These are phyloP conservation scores for Silene coronaria DNA, from an alignment of 179 eudicot genomes.

Conservation along the genomic window DNA sequence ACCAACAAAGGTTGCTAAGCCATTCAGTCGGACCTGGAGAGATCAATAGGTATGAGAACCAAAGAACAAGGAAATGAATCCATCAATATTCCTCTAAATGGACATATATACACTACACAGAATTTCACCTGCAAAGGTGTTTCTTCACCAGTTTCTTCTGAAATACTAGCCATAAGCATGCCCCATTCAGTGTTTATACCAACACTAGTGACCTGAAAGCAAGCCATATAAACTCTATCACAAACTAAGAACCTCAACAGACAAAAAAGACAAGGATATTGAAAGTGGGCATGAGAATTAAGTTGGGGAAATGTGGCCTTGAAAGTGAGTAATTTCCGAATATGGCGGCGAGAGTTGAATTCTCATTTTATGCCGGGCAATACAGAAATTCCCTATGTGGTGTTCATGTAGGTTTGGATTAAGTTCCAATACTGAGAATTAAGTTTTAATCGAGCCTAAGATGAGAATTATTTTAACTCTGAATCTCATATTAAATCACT, in stretches of 20 bases:
- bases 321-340: no score
- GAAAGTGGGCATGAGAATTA: background rate
- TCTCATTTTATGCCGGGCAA: no score
- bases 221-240: background rate
- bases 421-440: no score
- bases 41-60: background rate
- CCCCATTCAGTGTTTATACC: slow-evolving; percentile 98
- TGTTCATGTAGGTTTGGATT: no score
- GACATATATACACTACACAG: background rate
- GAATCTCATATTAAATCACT: no score
- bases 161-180: slow-evolving; percentile 90
- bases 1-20: slow-evolving; percentile 88
- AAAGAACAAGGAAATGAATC: background rate
- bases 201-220: slow-evolving; percentile 70
- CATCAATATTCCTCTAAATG: background rate
- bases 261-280: background rate
- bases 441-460: no score
- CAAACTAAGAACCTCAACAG: slow-evolving; percentile 11
- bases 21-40: slow-evolving; percentile 83
- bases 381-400: no score
- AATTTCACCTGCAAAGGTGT: slow-evolving; percentile 82
- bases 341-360: no score
- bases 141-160: slow-evolving; percentile 97
- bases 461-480: no score
- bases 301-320: no score